Evolutionary conservation across 148 eudicot genomes (phyloP), one percentile per base, ranked within the genome.

Genomic region (Limonium bicolor): DNA sequence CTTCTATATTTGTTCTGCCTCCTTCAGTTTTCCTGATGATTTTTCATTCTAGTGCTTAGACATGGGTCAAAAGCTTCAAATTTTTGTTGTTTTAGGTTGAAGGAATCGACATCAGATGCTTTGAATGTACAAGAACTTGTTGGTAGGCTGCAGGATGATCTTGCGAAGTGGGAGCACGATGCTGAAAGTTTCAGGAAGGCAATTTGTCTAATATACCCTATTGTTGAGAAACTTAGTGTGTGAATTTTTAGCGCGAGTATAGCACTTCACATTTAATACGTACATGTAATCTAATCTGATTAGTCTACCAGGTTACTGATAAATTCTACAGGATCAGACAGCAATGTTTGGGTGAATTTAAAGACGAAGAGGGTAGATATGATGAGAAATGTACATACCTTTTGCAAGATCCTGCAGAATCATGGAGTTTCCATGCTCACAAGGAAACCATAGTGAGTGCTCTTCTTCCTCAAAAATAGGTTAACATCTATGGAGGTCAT

Each of bases 391-490:
- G 86, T 54, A 67, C 64, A 37, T 47, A 55, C 42, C 87, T 80
- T 46, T 51, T 62, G 58, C 33, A 66, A 41, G 94, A 80, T 72
- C 66, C 82, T 22, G 54, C 51, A 16, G 86, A 80, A 55, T 62
- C 50, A 50, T 79, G 96, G 96, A 77, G 74, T 53, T 80, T 76
- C 61, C 59, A 56, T 56, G 63, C 61, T 58, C 61, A 70, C 30
- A 70, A 67, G 58, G 84, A 78, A 61, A 58, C 81, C 55, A 68
- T 80, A 36, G 92, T 88, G 74, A 72, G 94, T 70, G 44, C 44
- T 65, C 41, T 42, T 37, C 39, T 30, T 36, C 7, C n/a, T n/a
- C n/a, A n/a, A n/a, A n/a, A n/a, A n/a, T n/a, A n/a, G n/a, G n/a
- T n/a, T n/a, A n/a, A n/a, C n/a, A n/a, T n/a, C n/a, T n/a, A n/a